phyloP scores from a whole-genome alignment of 495 filamentous ascomycete species.

The Amphirosellinia nigrospora region DNA sequence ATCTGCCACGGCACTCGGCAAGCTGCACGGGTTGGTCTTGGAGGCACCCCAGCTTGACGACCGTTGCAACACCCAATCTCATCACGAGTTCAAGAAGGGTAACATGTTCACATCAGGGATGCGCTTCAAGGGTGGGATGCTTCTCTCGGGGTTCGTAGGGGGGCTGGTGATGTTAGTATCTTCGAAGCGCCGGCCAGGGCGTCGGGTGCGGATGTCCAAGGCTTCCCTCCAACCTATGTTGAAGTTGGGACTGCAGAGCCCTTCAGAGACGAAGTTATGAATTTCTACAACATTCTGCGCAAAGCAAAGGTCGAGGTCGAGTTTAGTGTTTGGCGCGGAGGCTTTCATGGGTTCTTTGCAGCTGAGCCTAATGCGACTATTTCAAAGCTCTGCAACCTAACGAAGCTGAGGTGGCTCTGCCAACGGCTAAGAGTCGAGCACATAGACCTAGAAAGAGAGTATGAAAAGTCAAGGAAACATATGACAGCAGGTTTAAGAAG shows the following conservation, averaged over 20 bases:
- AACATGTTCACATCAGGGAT: conserved; percentile 28
- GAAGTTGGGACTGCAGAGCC: conserved; percentile 26
- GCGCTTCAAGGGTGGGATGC: conserved; percentile 22
- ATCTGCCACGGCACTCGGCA: conserved; percentile 3
- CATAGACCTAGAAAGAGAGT: conserved; percentile 6
- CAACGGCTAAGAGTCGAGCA: background rate
- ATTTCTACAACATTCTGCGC: conserved; percentile 29
- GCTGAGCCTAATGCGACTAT: conserved; percentile 20
- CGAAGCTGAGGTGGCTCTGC: conserved; percentile 22
- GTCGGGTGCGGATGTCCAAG: conserved; percentile 1
- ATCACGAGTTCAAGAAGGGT: conserved; percentile 20
- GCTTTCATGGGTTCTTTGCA: conserved; percentile 27
- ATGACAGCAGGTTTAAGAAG: background rate
- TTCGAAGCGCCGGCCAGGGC: conserved; percentile 27
- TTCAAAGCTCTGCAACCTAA: conserved; percentile 19
- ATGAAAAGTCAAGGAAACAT: conserved; percentile 14
- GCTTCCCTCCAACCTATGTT: conserved; percentile 27
- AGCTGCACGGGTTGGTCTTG: conserved; percentile 24
- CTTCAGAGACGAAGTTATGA: conserved; percentile 32
- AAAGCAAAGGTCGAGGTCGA: conserved; percentile 42
- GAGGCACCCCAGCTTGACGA: conserved; percentile 31
- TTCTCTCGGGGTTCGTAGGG: conserved; percentile 21
- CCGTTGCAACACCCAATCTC: conserved; percentile 23
- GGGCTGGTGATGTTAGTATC: conserved; percentile 11
- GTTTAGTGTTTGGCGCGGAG: conserved; percentile 37